Evolutionary conservation across 805 yeast species (phyloP), one percentile per base, ranked within the genome.

Genomic region (Grigorovia humatica): DNA sequence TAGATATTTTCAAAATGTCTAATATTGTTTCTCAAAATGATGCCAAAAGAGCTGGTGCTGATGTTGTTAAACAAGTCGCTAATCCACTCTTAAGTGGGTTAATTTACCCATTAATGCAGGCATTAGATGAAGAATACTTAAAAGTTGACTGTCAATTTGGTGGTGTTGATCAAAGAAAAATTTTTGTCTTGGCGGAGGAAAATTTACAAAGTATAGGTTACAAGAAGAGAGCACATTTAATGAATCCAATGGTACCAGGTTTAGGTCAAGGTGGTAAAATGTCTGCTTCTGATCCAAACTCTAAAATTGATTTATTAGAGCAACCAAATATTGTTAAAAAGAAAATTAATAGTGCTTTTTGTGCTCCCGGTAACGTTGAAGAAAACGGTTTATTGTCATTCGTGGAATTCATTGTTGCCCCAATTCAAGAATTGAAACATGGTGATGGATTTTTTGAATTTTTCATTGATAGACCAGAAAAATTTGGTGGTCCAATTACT

Each of bases 191-290:
- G 51, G 98, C 99, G 9, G 99, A 93, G 70, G 99, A 93, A 73
- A 84, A 86, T 71, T 79, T 93, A 66, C 90, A 83, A 44, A 66
- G 80, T 48, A 63, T 93, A 52, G 97, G 97, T 44, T 93, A 91
- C 83, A 88, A 86, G 73, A 93, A 93, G 77, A 84, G 99, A 69
- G 99, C 95, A 32, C 99, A 93, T 73, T 76, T 93, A 66, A 93
- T 93, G 99, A 93, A 93, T 74, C 91, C 89, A 51, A 91, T 93
- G 98, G 96, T 95, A 47, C 99, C 99, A 48, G 98, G 99, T 51
- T 79, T 93, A 61, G 82, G 85, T 35, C 96, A 90, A 72, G 97
- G 98, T 61, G 99, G 95, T 63, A 93, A 93, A 69, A 93, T 93
- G 99, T 88, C 96, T 61, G 96, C 99, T 1, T 88, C 96, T 40